Base-by-base conservation (phyloP, 2,329 filamentous ascomycete species). In the Alternaria burnsii region DNA sequence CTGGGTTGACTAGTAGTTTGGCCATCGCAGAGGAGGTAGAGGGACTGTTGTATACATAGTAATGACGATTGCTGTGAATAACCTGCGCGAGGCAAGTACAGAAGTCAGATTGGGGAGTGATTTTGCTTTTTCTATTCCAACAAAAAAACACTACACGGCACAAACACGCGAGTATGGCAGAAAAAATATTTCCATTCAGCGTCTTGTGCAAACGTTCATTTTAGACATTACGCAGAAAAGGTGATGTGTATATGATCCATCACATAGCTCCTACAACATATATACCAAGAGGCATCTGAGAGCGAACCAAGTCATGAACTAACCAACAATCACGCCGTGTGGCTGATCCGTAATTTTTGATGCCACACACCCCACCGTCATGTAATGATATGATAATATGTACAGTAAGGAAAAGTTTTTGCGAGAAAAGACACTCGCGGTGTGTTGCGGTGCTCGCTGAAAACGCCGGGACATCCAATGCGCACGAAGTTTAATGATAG, bases 1-100 rank as follows among this genome's bases (percentile, higher is more conserved):
- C 94, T 0, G 94, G 94, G 5, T 80, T 98, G 77, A 98, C 94
- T 47, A 95, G 92, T 76, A 88, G 86, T 69, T 80, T 98, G 80
- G 93, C 93, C 2, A 94, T 97, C 78, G 94, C 85, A 4, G 92
- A 97, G 74, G 86, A 87, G 82, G 93, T 97, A 10, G 80, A 87
- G 67, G 75, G 70, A 1, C 73, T 89, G 52, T 65, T 89, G 68
- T 88, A 88, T 71, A 55, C 68, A 40, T 76, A 62, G 42, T 34
- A 26, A 3, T 43, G 41, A 16, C 10, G 22, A 22, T 22, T 12
- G 3, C 38, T 22, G 18, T 6, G 6, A 11, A 11, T 22, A 7
- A 22, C 38, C 38, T 22, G 18, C 10, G 1, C 18, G 9, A 40
- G 4, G 4, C 9, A 20, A 3, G n/a, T 20, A 20, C 38, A 18